Conservation (phyloP, 768 basidiomycete genomes). For the Tulasnella calospora region DNA sequence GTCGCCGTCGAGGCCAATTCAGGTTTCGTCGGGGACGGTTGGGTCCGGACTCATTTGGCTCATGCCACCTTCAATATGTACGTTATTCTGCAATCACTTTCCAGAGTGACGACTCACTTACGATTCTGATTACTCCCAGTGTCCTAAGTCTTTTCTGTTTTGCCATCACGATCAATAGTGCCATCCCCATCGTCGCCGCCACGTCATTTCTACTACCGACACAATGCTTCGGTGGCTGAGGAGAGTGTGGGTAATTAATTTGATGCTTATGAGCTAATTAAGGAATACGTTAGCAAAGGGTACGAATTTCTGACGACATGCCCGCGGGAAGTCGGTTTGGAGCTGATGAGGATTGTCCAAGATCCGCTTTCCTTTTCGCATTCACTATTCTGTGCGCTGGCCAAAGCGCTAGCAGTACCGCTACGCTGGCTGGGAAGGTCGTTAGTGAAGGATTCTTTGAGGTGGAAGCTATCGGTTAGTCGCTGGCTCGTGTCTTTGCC, state of each 20-base stretch:
- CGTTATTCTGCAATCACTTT: background rate
- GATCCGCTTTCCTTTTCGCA: slow-evolving; percentile 43
- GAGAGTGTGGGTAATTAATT: slow-evolving; percentile 8
- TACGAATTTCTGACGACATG: background rate
- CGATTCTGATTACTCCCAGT: background rate
- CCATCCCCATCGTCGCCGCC: slow-evolving; percentile 40
- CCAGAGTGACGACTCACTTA: no score
- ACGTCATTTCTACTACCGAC: slow-evolving; percentile 41
- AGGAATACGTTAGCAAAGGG: slow-evolving; percentile 16
- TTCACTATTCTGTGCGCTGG: slow-evolving; percentile 43
- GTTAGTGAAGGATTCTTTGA: slow-evolving; percentile 44
- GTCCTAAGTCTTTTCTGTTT: slow-evolving; percentile 11
- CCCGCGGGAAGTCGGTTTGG: background rate
- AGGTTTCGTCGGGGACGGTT: no score
- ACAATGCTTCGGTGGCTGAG: background rate
- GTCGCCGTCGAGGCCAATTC: no score
- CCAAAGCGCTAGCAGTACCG: slow-evolving; percentile 43
- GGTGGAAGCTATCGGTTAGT: slow-evolving; percentile 38
- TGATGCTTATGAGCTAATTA: slow-evolving; percentile 13
- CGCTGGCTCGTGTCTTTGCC: background rate
- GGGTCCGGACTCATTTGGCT: background rate
- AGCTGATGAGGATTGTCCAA: slow-evolving; percentile 25
- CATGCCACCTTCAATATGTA: background rate
- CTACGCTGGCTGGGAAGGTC: slow-evolving; percentile 43
- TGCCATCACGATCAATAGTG: slow-evolving; percentile 23